These are phyloP conservation scores for Wickerhamiella nectarea DNA, from an alignment of 805 yeast species.

Conservation along the genomic window DNA sequence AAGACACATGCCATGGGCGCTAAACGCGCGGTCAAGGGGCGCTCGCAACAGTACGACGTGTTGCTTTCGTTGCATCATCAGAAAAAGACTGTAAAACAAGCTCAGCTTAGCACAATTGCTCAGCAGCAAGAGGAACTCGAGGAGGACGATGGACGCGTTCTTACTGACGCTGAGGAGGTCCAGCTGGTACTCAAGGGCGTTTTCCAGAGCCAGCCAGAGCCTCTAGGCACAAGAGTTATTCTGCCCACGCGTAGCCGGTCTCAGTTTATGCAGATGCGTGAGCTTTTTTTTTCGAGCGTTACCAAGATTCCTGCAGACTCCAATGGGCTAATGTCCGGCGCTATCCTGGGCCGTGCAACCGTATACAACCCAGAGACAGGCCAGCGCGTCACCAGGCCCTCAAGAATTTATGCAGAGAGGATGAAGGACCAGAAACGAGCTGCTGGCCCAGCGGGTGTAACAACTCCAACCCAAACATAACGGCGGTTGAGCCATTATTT, in stretches of 20 bases:
- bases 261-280: constrained; percentile 66
- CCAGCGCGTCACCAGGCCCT: constrained; percentile 23
- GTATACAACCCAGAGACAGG: constrained; percentile 22
- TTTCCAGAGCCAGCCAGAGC: constrained; percentile 61
- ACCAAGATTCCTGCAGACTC: constrained; percentile 32
- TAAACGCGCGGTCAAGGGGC: constrained; percentile 84
- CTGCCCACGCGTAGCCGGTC: constrained; percentile 57
- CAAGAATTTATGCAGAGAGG: constrained; percentile 15
- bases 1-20: constrained; percentile 99
- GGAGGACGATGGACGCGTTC: constrained; percentile 22
- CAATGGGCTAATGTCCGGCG: constrained; percentile 19
- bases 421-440: not conserved
- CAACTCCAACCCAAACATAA: not conserved
- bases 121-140: constrained; percentile 23
- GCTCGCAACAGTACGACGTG: constrained; percentile 85
- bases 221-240: constrained; percentile 55
- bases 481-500: not conserved
- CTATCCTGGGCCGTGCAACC: constrained; percentile 25
- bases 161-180: constrained; percentile 82
- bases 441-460: not conserved
- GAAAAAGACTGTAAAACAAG: constrained; percentile 66
- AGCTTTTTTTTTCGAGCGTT: constrained; percentile 74
- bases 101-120: constrained; percentile 22
- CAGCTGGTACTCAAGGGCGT: constrained; percentile 80
- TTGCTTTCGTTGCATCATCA: constrained; percentile 81